Evolutionary conservation across 495 filamentous ascomycete genomes (phyloP).

Genomic region (Hyaloscypha bicolor): DNA sequence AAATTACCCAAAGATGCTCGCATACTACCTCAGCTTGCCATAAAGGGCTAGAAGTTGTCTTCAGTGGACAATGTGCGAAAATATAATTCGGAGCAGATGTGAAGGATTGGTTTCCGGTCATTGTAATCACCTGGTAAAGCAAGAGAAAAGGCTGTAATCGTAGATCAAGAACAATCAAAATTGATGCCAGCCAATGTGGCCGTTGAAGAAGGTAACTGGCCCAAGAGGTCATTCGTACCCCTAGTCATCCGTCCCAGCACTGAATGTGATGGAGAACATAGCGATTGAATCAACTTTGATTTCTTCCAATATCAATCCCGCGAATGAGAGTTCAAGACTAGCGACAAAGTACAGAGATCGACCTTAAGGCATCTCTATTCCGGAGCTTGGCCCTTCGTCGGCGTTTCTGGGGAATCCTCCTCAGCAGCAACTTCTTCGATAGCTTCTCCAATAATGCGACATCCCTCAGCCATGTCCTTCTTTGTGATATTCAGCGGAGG

Average conservation of each 20-base stretch:
- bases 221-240: no score
- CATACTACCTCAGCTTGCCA: conserved; percentile 37
- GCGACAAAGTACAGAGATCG: not conserved
- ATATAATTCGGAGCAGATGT: no score
- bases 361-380: not conserved
- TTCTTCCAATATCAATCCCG: not conserved
- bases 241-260: no score
- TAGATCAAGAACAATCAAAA: no score
- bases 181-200: no score
- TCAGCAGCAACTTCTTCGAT: conserved; percentile 22
- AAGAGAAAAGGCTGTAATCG: no score
- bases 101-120: no score
- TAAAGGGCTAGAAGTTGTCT: not conserved
- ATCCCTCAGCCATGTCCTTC: conserved; percentile 22
- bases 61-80: no score
- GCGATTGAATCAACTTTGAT: not conserved
- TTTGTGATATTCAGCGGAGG: conserved; percentile 26
- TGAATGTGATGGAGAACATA: no score
- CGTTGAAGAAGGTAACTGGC: no score
- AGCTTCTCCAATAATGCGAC: conserved; percentile 19
- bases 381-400: not conserved
- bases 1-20: conserved; percentile 51
- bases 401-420: not conserved
- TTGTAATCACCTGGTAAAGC: no score
- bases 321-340: not conserved